Base-by-base conservation (phyloP, 2,329 filamentous ascomycete species). In the Monilinia vaccinii-corymbosi region DNA sequence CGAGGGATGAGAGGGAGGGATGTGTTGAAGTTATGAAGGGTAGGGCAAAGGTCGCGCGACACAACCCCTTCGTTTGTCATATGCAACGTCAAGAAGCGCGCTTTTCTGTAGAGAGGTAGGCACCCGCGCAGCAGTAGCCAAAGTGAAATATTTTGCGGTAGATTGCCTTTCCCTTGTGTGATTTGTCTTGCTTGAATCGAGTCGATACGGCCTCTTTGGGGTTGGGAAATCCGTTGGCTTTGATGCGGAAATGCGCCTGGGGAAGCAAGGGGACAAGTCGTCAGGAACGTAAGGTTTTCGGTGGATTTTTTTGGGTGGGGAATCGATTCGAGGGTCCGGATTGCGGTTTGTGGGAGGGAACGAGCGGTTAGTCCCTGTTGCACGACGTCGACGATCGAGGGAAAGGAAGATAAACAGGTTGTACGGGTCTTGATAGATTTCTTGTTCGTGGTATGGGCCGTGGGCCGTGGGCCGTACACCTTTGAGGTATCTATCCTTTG, bases 1-100 rank as follows among this genome's bases (percentile, higher is more conserved):
- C 63, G 66, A 70, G 65, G 68, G 65, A 56, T 58, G 64, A 64
- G 63, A 63, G 60, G 60, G 60, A 62, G 62, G 64, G 67, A 68
- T 51, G 23, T 52, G 65, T 69, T 64, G 66, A 70, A 68, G 66
- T n/a, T 67, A 65, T 61, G 61, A 65, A 62, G 65, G 64, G 64
- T 63, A 67, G 65, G 66, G 65, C 64, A 61, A 63, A 64, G 62
- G 69, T 72, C 68, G 70, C 69, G 66, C 71, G 69, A 71, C 68
- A 70, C 67, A 68, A 67, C 61, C 66, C 67, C 66, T 70, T 70
- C 69, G 68, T 70, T 71, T 71, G 70, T 71, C 69, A 70, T 71
- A 70, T 70, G 69, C 66, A 65, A 66, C 66, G 62, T 65, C 53
- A 61, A 66, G 31, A 65, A 65, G 68, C 66, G 67, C 61, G 65